phyloP scores from a whole-genome alignment of 2,329 filamentous ascomycete genomes.

The Beauveria scarabaeidicola region DNA sequence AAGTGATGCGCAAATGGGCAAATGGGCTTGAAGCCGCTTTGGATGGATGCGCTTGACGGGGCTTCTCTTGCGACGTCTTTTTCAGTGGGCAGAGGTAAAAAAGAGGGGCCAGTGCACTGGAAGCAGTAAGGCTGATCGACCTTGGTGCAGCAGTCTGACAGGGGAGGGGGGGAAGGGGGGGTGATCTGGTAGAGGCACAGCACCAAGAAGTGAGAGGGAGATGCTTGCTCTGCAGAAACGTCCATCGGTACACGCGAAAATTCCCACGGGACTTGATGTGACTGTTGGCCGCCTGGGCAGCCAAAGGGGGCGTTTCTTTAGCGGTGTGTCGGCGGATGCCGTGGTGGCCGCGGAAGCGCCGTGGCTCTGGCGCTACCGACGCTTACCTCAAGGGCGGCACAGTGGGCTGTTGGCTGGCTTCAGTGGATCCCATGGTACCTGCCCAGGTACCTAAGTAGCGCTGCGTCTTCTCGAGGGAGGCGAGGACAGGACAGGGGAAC shows the following conservation, averaged over 20 bases:
- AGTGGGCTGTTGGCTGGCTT: not conserved
- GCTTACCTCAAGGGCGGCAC: not conserved
- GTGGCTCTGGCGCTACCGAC: not conserved
- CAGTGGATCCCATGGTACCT: not conserved
- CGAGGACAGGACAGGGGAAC: not conserved
- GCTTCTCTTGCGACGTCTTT: not conserved
- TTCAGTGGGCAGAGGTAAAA: slow-evolving; percentile 2
- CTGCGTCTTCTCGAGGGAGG: not conserved
- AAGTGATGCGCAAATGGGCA: not conserved
- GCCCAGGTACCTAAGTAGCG: not conserved
- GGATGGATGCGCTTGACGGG: too few relatives aligned
- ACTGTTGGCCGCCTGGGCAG: too few relatives aligned
- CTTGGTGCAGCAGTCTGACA: not conserved
- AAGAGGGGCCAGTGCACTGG: not conserved
- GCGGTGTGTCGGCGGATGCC: not conserved
- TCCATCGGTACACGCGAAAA: too few relatives aligned
- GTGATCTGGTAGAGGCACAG: not conserved
- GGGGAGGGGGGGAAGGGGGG: not conserved
- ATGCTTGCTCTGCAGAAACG: not conserved
- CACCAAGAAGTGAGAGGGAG: not conserved
- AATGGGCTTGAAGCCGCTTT: too few relatives aligned
- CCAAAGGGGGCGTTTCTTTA: not conserved
- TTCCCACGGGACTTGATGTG: too few relatives aligned
- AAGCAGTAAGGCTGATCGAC: slow-evolving; percentile 10
- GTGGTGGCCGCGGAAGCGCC: not conserved